Base-by-base conservation (phyloP, 2,329 filamentous ascomycete genomes). In the Penicillium hesseltinei region DNA sequence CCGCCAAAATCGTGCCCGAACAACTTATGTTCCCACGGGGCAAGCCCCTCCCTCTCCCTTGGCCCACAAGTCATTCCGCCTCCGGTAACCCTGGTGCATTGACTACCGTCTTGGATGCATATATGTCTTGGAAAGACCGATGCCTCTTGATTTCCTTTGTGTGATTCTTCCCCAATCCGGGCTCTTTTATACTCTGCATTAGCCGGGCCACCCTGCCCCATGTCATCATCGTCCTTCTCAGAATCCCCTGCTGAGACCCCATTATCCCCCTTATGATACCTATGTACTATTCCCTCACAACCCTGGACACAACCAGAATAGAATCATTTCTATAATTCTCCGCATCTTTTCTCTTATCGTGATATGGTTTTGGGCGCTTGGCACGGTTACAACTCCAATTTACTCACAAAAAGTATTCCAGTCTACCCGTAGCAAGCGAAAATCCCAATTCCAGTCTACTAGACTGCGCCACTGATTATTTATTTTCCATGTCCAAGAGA, bases 11-110 rank as follows among this genome's bases (percentile, higher is more conserved):
- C 74, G 74, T 31, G 54, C 69, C 9, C 71, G 73, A 27, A 71
- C 71, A 35, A 69, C 72, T n/a, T 66, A 71, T 36, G 66, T 65
- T 9, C 62, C 65, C 43, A 54, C 67, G 44, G 66, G 66, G 11
- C 69, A 72, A 43, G 69, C 70, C 25, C 72, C 74, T 29, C 69
- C 73, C 29, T 77, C 74, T 19, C 75, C 75, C 21, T 62, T 78
- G 43, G 75, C 75, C 29, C 75, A 77, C 58, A 77, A 78, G 63
- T 75, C 73, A 15, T 74, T 69, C 59, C 73, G 72, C 57, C 68
- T 72, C 46, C 71, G 72, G 61, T 74, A 62, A 54, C 51, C 36
- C 54, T 53, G 51, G 9, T 46, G 42, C 25, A 11, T 45, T 38
- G 21, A 27, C 39, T 27, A 8, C 10, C 10, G n/a, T 53, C 47